These are phyloP conservation scores for Candida andamanensis DNA, from an alignment of 805 yeast genomes.

Conservation along the genomic window DNA sequence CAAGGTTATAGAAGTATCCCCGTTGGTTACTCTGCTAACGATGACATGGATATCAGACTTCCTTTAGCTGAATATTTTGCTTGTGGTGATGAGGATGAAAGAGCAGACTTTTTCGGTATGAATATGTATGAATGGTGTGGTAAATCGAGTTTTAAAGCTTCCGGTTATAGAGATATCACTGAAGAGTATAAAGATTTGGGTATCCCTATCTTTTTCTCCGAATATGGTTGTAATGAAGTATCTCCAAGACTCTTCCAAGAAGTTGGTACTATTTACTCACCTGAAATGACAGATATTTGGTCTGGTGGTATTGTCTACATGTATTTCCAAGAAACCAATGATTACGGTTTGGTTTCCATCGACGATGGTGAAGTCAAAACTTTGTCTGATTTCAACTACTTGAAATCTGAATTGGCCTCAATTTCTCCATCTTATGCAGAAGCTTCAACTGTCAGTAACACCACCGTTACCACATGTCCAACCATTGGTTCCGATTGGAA, in stretches of 20 bases:
- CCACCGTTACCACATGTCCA: slow-evolving; percentile 34
- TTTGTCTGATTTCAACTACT: slow-evolving; percentile 58
- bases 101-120: slow-evolving; percentile 81
- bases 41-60: slow-evolving; percentile 63
- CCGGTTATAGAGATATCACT: slow-evolving; percentile 68
- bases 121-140: slow-evolving; percentile 93
- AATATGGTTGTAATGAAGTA: slow-evolving; percentile 74
- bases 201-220: slow-evolving; percentile 74
- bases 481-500: slow-evolving; percentile 27
- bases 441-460: slow-evolving; percentile 17
- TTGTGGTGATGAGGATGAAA: slow-evolving; percentile 61
- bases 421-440: slow-evolving; percentile 32
- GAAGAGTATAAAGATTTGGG: slow-evolving; percentile 59
- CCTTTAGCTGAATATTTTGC: slow-evolving; percentile 68
- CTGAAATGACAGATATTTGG: slow-evolving; percentile 77
- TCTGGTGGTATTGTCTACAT: slow-evolving; percentile 87
- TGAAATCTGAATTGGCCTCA: slow-evolving; percentile 51
- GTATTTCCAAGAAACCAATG: slow-evolving; percentile 73
- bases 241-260: slow-evolving; percentile 70
- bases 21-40: slow-evolving; percentile 79
- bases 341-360: slow-evolving; percentile 67
- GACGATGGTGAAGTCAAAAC: slow-evolving; percentile 49
- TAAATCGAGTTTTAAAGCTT: slow-evolving; percentile 45
- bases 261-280: slow-evolving; percentile 58
- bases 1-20: slow-evolving; percentile 66